Conservation (phyloP, 2,329 filamentous ascomycete genomes). For the Exserohilum turcica region DNA sequence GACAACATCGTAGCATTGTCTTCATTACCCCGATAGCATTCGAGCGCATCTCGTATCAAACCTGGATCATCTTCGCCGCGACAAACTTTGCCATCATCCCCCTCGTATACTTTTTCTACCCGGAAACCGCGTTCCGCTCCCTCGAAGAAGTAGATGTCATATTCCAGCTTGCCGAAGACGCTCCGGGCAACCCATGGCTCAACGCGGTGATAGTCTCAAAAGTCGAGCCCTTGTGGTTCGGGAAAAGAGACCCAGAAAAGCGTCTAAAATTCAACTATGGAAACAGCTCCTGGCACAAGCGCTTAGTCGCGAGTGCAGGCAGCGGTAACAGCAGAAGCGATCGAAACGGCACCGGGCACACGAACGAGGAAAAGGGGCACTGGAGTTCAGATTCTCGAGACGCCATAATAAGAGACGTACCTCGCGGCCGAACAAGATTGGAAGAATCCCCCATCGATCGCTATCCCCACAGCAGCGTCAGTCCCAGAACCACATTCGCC, state of each 20-base stretch:
- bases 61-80: constrained; percentile 63
- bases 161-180: constrained; percentile 59
- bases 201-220: constrained; percentile 56
- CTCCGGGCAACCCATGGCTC: constrained; percentile 53
- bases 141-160: constrained; percentile 73
- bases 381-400: not conserved
- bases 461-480: not conserved
- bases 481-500: constrained; percentile 13
- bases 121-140: constrained; percentile 60
- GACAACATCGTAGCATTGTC: constrained; percentile 61
- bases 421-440: not conserved
- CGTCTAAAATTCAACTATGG: constrained; percentile 56
- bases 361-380: constrained; percentile 5
- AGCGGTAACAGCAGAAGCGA: constrained; percentile 19
- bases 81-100: constrained; percentile 60
- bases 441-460: constrained; percentile 22
- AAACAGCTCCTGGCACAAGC: constrained; percentile 35
- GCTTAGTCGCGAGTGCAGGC: constrained; percentile 19
- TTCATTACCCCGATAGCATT: constrained; percentile 68
- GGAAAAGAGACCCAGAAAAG: constrained; percentile 56
- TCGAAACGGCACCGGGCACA: constrained; percentile 17
- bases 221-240: constrained; percentile 61
- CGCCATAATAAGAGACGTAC: not conserved
- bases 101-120: constrained; percentile 64
- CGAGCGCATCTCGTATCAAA: constrained; percentile 58